Percentiles rank a stretch among this genome's conserved stretches.
Conservation (phyloP, 805 yeast genomes). For the Myxozyma monticola region DNA sequence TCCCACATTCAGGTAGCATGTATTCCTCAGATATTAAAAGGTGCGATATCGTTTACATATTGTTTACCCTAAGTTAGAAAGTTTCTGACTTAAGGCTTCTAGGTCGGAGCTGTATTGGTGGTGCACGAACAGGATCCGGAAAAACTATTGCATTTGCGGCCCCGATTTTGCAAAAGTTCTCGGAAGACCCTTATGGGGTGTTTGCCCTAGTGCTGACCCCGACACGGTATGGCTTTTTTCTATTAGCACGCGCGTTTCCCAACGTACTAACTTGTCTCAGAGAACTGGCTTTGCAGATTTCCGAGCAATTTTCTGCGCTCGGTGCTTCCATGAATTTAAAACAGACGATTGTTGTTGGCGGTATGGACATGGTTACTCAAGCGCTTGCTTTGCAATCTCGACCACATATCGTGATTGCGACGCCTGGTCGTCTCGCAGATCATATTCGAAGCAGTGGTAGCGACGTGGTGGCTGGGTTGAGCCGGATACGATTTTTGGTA, state of each 20-base stretch:
- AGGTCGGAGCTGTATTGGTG: conserved; percentile 91
- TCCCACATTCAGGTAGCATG: conserved; percentile 85
- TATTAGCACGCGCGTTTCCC: no score
- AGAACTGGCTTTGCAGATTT: conserved; percentile 93
- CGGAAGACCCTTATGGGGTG: conserved; percentile 91
- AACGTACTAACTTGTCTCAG: conserved; percentile 46
- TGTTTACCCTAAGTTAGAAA: neutral
- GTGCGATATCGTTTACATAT: conserved; percentile 29
- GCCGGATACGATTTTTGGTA: conserved; percentile 76
- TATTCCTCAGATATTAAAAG: conserved; percentile 80
- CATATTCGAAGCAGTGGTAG: conserved; percentile 86
- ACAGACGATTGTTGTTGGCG: conserved; percentile 87
- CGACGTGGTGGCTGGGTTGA: conserved; percentile 77
- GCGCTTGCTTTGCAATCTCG: conserved; percentile 73
- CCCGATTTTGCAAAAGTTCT: conserved; percentile 95
- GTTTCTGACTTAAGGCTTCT: neutral
- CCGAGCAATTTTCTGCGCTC: conserved; percentile 91
- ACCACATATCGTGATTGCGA: conserved; percentile 95
- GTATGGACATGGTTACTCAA: conserved; percentile 89
- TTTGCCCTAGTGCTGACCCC: conserved; percentile 90
- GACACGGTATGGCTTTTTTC: conserved; percentile 32
- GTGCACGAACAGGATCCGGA: conserved; percentile 98
- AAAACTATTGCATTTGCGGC: conserved; percentile 96
- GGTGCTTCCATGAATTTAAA: conserved; percentile 87
- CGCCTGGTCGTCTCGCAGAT: conserved; percentile 95